Conservation (phyloP, 495 filamentous ascomycete genomes). For the Penicillium psychrofluorescens region DNA sequence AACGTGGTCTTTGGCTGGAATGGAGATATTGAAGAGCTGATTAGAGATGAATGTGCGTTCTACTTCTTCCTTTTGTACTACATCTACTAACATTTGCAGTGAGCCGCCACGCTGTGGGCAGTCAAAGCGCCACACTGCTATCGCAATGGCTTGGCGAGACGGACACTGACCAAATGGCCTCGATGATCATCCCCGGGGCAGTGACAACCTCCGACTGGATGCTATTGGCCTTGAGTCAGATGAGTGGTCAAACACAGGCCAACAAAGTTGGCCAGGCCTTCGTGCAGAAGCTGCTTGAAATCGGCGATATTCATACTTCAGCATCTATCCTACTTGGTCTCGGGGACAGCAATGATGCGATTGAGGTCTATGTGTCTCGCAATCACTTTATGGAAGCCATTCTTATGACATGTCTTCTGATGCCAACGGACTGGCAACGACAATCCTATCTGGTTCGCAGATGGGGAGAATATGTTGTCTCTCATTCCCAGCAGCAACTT, state of each 20-base stretch:
- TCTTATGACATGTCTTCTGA: constrained; percentile 67
- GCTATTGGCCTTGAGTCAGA: constrained; percentile 85
- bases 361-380: constrained; percentile 93
- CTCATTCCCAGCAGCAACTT: constrained; percentile 78
- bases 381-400: constrained; percentile 88
- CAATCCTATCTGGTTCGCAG: constrained; percentile 80
- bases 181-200: constrained; percentile 63
- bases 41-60: constrained; percentile 70
- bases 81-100: constrained; percentile 31
- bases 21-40: constrained; percentile 71
- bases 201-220: constrained; percentile 94
- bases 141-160: constrained; percentile 90
- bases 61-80: background rate
- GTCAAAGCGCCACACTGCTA: constrained; percentile 69
- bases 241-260: constrained; percentile 70
- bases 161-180: constrained; percentile 72
- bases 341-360: constrained; percentile 87
- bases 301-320: constrained; percentile 85
- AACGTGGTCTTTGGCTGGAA: constrained; percentile 94
- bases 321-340: constrained; percentile 87
- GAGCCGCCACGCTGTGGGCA: constrained; percentile 61
- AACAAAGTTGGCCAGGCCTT: constrained; percentile 89
- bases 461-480: constrained; percentile 90
- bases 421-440: constrained; percentile 78
- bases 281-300: constrained; percentile 82